These are phyloP conservation scores for Diddensiella caesifluorescens DNA, from an alignment of 805 yeast species.

Conservation along the genomic window DNA sequence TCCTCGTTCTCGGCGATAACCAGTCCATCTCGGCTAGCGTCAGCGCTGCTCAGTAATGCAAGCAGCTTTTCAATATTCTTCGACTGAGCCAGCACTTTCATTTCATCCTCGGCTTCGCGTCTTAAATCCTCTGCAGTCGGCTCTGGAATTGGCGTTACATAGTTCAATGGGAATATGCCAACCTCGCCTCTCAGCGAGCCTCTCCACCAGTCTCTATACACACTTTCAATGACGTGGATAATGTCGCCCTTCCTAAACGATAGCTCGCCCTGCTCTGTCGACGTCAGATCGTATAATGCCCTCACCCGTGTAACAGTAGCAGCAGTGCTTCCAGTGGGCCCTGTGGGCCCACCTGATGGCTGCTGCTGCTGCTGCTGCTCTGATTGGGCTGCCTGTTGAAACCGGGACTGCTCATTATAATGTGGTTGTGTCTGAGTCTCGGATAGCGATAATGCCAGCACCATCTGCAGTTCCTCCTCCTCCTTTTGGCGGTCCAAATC, in stretches of 20 bases:
- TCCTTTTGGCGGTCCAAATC: slow-evolving; percentile 49
- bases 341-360: no score
- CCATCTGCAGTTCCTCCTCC: slow-evolving; percentile 75
- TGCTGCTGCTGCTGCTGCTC: slow-evolving; percentile 18
- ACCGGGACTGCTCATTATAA: slow-evolving; percentile 6
- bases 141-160: slow-evolving; percentile 73
- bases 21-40: slow-evolving; percentile 28
- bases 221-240: slow-evolving; percentile 79
- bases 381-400: slow-evolving; percentile 19
- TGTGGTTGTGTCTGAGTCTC: slow-evolving; percentile 41
- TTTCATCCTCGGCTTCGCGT: slow-evolving; percentile 47
- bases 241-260: slow-evolving; percentile 84
- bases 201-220: slow-evolving; percentile 92
- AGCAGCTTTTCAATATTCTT: slow-evolving; percentile 67
- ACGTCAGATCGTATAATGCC: slow-evolving; percentile 76
- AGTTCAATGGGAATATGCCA: slow-evolving; percentile 90
- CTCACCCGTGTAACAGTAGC: slow-evolving; percentile 58
- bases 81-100: slow-evolving; percentile 46
- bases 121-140: slow-evolving; percentile 56
- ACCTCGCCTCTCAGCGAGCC: slow-evolving; percentile 75
- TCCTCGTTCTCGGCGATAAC: slow-evolving; percentile 53
- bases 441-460: slow-evolving; percentile 63
- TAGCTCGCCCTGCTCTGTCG: slow-evolving; percentile 80
- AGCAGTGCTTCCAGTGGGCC: slow-evolving; percentile 29
- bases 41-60: slow-evolving; percentile 43